These are phyloP conservation scores for Paramarasmius palmivorus DNA, from an alignment of 1,284 basidiomycete genomes.

Conservation along the genomic window DNA sequence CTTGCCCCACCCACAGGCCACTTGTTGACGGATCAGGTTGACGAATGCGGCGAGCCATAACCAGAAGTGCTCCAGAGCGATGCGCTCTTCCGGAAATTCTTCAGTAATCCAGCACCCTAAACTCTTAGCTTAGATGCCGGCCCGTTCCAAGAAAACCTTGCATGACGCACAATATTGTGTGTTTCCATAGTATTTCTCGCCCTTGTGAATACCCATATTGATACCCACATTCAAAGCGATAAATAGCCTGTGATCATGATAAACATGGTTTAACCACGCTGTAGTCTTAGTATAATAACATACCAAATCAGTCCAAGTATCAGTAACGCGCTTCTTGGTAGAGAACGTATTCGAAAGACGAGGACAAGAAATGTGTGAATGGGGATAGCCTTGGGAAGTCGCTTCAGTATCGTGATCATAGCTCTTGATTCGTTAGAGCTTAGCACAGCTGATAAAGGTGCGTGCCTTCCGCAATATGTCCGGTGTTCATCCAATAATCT, in stretches of 20 bases:
- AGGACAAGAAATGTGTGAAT: conserved; percentile 44
- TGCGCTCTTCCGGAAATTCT: conserved; percentile 37
- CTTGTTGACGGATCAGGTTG: conserved; percentile 58
- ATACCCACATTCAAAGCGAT: conserved; percentile 38
- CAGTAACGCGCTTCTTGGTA: conserved; percentile 27
- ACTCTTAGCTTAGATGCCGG: background rate
- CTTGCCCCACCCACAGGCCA: conserved; percentile 94
- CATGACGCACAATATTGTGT: conserved; percentile 41
- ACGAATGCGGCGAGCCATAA: conserved; percentile 46
- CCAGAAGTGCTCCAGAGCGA: conserved; percentile 54
- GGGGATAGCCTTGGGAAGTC: conserved; percentile 43
- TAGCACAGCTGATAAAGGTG: conserved; percentile 66
- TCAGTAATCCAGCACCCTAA: conserved; percentile 53
- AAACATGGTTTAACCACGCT: too few species aligned
- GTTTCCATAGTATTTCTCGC: conserved; percentile 38
- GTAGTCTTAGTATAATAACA: too few species aligned
- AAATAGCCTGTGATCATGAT: too few species aligned
- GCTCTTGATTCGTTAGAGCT: conserved; percentile 49
- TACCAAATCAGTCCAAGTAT: conserved; percentile 37
- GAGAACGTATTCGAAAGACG: conserved; percentile 35
- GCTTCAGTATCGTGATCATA: background rate
- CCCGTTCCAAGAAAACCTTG: too few species aligned
- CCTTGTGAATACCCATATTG: conserved; percentile 29
- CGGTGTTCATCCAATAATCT: conserved; percentile 16
- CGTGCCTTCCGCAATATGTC: conserved; percentile 12